A percentile compares a stretch with the other conserved stretches of the same genome.
These are phyloP conservation scores for Coemansia sp. DNA, from an alignment of 371 early-diverging fungal genomes.

Conservation along the genomic window DNA sequence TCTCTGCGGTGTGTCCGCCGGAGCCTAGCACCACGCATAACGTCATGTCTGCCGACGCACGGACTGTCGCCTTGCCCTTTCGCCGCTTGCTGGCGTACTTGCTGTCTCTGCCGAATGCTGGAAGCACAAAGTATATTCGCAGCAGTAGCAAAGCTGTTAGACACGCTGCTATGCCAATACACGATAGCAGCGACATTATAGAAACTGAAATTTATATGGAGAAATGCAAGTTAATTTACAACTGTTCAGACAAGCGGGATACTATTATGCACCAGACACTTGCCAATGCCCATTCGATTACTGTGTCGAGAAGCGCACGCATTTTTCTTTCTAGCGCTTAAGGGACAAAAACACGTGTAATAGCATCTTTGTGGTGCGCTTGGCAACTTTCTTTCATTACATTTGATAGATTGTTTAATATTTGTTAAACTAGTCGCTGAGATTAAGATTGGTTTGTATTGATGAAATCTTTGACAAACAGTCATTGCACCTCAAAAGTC, in stretches of 20 bases:
- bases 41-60: constrained; percentile 5
- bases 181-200: neutral
- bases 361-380: neutral
- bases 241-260: neutral
- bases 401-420: neutral
- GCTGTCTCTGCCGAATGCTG: constrained; percentile 12
- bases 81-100: neutral
- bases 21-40: constrained; percentile 45
- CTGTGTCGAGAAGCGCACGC: too few relatives aligned
- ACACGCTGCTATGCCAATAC: neutral
- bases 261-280: neutral
- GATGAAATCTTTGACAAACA: too few relatives aligned
- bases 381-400: neutral
- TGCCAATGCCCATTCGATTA: neutral
- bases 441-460: too few relatives aligned
- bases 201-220: too few relatives aligned
- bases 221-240: too few relatives aligned
- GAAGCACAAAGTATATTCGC: constrained; percentile 37
- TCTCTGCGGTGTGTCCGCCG: constrained; percentile 66
- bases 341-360: neutral
- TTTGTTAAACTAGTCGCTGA: neutral
- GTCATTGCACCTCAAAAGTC: too few relatives aligned
- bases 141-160: neutral
- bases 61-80: constrained; percentile 29
- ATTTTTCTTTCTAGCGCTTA: neutral